Percentiles rank a stretch among this genome's conserved stretches.
phyloP scores from a whole-genome alignment of 352 stramenopile genomes.

The Globisporangium ultimum region DNA sequence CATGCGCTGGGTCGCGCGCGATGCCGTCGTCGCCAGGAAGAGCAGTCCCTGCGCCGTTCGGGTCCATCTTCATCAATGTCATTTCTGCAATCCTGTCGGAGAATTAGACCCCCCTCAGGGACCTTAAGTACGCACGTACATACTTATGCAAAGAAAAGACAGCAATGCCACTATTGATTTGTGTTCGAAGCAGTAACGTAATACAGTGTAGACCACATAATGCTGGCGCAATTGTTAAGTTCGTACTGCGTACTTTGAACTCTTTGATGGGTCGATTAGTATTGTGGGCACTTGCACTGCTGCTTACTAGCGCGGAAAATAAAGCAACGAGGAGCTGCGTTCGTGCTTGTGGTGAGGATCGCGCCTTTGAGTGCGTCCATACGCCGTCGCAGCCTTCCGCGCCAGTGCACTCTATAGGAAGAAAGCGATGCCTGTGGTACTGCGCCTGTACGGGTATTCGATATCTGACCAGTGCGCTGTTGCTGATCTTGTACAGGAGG shows the following conservation, averaged over 20 bases:
- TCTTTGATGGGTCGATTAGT: too few species aligned
- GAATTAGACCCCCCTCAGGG: not conserved
- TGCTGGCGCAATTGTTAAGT: not conserved
- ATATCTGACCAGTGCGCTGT: not conserved
- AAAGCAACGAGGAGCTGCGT: too few species aligned
- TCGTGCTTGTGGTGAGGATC: too few species aligned
- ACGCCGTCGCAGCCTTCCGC: too few species aligned
- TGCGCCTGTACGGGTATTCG: not conserved
- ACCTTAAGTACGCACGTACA: not conserved
- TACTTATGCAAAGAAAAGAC: not conserved
- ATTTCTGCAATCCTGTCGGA: slow-evolving; percentile 2
- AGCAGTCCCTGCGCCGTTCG: not conserved
- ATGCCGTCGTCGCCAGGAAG: not conserved
- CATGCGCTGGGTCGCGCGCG: not conserved
- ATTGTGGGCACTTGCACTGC: too few species aligned
- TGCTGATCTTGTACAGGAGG: slow-evolving; percentile 8
- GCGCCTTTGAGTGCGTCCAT: too few species aligned
- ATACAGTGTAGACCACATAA: not conserved
- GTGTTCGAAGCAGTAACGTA: not conserved
- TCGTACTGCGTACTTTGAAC: not conserved
- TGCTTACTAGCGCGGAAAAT: too few species aligned
- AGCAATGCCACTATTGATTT: not conserved
- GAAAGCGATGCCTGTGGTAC: too few species aligned
- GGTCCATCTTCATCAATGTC: not conserved
- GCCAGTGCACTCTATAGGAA: too few species aligned